These are phyloP conservation scores for Aegilops sharonensis DNA, from an alignment of 176 grass and related monocot genomes.

Conservation along the genomic window DNA sequence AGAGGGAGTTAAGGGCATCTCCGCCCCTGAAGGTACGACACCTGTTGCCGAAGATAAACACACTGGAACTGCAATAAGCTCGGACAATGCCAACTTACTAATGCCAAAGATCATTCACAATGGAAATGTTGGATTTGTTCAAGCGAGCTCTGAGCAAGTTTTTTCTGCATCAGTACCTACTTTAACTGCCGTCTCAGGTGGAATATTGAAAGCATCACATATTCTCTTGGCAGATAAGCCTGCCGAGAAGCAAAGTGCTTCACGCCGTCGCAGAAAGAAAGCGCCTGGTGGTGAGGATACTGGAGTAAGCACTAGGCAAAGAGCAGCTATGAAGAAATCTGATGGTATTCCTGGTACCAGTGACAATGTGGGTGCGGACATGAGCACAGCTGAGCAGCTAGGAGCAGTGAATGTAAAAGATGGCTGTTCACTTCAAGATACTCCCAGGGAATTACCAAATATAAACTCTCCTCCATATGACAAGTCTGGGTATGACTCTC, in stretches of 20 bases:
- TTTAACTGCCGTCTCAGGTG: conserved; percentile 52
- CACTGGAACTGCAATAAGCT: conserved; percentile 27
- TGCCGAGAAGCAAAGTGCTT: conserved; percentile 42
- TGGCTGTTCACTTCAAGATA: conserved; percentile 37
- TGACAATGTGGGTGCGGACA: conserved; percentile 25
- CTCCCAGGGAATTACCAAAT: conserved; percentile 39
- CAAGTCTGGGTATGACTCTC: conserved; percentile 51
- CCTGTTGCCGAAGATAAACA: conserved; percentile 33
- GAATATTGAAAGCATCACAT: conserved; percentile 44
- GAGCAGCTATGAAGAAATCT: conserved; percentile 51
- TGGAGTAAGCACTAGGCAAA: conserved; percentile 46
- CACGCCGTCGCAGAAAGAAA: conserved; percentile 58
- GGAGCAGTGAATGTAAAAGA: conserved; percentile 30
- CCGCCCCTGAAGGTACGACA: conserved; percentile 32
- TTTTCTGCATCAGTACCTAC: conserved; percentile 29
- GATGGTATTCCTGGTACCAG: conserved; percentile 4
- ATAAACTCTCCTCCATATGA: conserved; percentile 38
- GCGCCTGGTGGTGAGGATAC: conserved; percentile 28
- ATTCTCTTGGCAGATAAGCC: conserved; percentile 33
- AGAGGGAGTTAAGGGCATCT: conserved; percentile 37
- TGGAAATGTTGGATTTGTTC: conserved; percentile 46
- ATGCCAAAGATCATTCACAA: conserved; percentile 33
- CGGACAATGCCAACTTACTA: conserved; percentile 28
- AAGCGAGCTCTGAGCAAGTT: conserved; percentile 26
- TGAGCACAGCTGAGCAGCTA: conserved; percentile 32